These are phyloP conservation scores for Coccomyxa sp. DNA, from an alignment of 139 green algal species.

Conservation along the genomic window DNA sequence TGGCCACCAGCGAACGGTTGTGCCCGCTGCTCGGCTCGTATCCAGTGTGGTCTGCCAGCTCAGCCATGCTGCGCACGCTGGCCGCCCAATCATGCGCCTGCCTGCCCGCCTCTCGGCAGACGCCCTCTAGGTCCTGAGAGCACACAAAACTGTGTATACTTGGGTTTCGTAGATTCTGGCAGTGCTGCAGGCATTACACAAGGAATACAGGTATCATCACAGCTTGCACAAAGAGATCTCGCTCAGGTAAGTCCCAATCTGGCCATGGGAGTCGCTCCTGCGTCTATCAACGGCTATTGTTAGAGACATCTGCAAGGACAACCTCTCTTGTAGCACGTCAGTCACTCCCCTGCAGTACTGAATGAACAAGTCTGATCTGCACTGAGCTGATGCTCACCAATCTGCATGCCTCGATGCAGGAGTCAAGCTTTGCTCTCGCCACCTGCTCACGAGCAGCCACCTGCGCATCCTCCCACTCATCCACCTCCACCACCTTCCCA, in stretches of 20 bases:
- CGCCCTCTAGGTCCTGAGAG: constrained; percentile 50
- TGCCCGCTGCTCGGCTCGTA: constrained; percentile 56
- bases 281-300: background rate
- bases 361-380: background rate
- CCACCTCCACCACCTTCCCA: constrained; percentile 51
- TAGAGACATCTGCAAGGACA: background rate
- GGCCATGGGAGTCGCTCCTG: background rate
- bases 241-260: background rate
- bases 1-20: constrained; percentile 34
- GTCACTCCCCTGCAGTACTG: background rate
- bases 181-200: background rate
- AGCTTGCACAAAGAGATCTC: background rate
- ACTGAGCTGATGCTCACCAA: background rate
- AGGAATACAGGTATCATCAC: background rate
- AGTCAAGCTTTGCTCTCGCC: constrained; percentile 56
- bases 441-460: constrained; percentile 54
- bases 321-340: too few relatives aligned
- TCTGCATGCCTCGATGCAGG: constrained; percentile 41
- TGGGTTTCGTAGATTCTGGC: too few relatives aligned
- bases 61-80: constrained; percentile 52
- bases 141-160: too few relatives aligned
- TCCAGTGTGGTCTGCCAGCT: constrained; percentile 76
- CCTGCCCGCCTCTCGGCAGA: constrained; percentile 61
- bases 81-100: constrained; percentile 68
- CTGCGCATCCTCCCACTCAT: constrained; percentile 43